Evolutionary conservation across 805 yeast genomes (phyloP).

Genomic region (Saccharomycopsis babjevae): DNA sequence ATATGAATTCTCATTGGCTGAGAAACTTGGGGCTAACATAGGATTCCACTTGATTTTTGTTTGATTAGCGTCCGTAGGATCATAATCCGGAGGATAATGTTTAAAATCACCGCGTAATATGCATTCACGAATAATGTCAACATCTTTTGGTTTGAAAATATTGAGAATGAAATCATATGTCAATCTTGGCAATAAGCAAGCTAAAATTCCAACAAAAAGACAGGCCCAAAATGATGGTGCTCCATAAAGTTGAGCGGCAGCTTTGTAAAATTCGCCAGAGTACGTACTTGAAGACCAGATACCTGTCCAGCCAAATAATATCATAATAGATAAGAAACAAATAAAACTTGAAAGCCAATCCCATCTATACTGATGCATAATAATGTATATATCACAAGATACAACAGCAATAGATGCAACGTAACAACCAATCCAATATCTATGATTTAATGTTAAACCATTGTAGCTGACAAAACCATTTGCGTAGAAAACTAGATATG

Average conservation of each 20-base stretch:
- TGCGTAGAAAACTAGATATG: constrained; percentile 42
- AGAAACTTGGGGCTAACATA: constrained; percentile 21
- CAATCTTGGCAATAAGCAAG: constrained; percentile 61
- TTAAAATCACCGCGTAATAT: constrained; percentile 56
- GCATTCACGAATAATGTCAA: constrained; percentile 67
- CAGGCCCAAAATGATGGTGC: constrained; percentile 60
- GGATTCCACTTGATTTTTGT: constrained; percentile 35
- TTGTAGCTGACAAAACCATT: constrained; percentile 37
- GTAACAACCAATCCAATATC: constrained; percentile 60
- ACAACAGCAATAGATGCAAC: constrained; percentile 59
- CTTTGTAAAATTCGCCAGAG: constrained; percentile 55
- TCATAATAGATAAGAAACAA: constrained; percentile 44
- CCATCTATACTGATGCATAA: constrained; percentile 68
- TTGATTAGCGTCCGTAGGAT: constrained; percentile 72
- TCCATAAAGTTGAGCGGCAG: constrained; percentile 57
- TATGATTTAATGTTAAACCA: constrained; percentile 56
- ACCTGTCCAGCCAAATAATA: constrained; percentile 71
- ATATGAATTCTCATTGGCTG: not conserved
- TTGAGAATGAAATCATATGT: constrained; percentile 45
- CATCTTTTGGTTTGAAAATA: constrained; percentile 50
- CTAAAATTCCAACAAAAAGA: constrained; percentile 47
- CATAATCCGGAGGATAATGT: constrained; percentile 57
- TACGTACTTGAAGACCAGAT: constrained; percentile 52
- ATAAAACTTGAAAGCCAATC: constrained; percentile 61
- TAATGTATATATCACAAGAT: constrained; percentile 55